A percentile compares a stretch with the other conserved stretches of the same genome.
These are phyloP conservation scores for Sicyos edulis DNA, from an alignment of 306 rosid genomes.

Conservation along the genomic window DNA sequence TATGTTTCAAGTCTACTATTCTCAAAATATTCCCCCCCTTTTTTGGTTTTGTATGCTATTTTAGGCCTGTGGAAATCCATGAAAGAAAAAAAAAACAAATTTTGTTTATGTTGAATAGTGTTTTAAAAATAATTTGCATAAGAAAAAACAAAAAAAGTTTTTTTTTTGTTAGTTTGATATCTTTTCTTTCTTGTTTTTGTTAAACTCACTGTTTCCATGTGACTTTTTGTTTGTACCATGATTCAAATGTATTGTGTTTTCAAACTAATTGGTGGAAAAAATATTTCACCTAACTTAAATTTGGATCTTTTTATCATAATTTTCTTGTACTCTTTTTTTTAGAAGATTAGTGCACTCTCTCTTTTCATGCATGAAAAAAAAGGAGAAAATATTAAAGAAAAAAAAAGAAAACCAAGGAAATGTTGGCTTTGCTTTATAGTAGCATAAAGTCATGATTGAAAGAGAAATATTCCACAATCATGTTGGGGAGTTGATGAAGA, in stretches of 20 bases:
- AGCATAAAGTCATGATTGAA: constrained; percentile 4
- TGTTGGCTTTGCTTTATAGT: not conserved
- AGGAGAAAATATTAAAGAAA: not conserved
- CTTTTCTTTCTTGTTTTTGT: not conserved
- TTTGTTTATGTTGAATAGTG: not conserved
- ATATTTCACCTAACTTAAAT: not conserved
- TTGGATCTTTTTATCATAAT: not conserved
- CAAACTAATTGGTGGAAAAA: not conserved
- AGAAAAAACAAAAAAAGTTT: not conserved
- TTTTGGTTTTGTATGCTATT: not conserved
- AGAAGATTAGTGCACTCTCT: too few species aligned
- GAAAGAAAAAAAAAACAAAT: too few species aligned
- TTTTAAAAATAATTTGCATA: not conserved
- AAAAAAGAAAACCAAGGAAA: not conserved
- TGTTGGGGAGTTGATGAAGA: constrained; percentile 18
- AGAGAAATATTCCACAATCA: constrained; percentile 18
- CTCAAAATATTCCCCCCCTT: not conserved
- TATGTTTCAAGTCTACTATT: too few species aligned
- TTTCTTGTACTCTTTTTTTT: not conserved
- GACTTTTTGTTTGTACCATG: not conserved
- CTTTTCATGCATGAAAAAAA: not conserved
- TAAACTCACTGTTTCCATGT: not conserved
- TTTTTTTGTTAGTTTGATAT: not conserved
- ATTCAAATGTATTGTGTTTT: not conserved
- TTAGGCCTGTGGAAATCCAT: not conserved